Base-by-base conservation (phyloP, 192 early-diverging fungal species). In the Backusella macrospora region DNA sequence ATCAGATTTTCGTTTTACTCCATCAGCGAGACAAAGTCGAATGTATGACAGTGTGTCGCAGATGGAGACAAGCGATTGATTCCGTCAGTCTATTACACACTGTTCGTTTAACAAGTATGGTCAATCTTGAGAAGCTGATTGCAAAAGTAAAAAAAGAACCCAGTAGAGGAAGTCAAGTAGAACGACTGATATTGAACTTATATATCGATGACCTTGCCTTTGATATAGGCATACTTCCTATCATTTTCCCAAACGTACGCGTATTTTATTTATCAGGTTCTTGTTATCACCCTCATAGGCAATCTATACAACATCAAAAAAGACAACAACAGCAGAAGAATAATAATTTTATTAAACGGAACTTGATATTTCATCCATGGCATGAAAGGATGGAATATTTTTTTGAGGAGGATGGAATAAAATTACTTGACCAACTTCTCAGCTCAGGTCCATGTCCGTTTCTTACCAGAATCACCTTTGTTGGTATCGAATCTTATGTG, bases 91-190 rank as follows among this genome's bases (percentile, higher is more conserved):
- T 52, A 18, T 18, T 52, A 8, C 49, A 52, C 7, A 52, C 49
- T 21, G 18, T 52, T 7, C 49, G 49, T 0, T 18, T 52, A 52
- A 18, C 49, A 3, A 18, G n/a, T 8, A 52, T 52, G 49, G 49
- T 9, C 18, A 52, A n/a, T 9, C 49, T 52, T 52, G 49, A 52
- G 18, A 52, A 18, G 49, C 7, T 52, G n/a, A 52, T 52, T 52
- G 18, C n/a, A 52, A 52, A 52, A 18, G 49, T 52, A 52, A 16
- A 52, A 52, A 52, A 52, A n/a, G 49, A 52, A 18, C 49, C 49
- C 18, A 52, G 49, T n/a, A 52, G 9, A 52, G 49, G 49, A 21
- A 5, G 18, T 21, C 49, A 52, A 52, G 49, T 52, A 9, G 49
- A 21, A 7, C 49, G 49, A 18, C 6, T 52, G 49, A 52, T 52